Base-by-base conservation (phyloP, 2,329 filamentous ascomycete genomes). In the Ophiostoma piceae region DNA sequence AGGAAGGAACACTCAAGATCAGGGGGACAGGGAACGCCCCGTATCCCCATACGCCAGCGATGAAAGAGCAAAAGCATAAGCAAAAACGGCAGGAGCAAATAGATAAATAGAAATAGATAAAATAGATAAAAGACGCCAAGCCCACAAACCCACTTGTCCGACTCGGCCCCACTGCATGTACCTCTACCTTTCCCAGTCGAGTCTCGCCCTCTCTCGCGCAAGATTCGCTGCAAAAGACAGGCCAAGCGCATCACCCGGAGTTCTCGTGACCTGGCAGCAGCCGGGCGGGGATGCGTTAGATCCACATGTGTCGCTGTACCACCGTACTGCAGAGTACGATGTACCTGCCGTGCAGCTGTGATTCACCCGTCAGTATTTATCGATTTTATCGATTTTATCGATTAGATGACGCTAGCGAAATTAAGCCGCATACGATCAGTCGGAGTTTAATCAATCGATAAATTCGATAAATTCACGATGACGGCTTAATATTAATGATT, bases 21-120 rank as follows among this genome's bases (percentile, higher is more conserved):
- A 41, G 43, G 43, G 43, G 19, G 19, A 43, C 6, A 47, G 43
- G 16, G 43, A 7, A 19, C 43, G 11, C 43, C 43, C 43, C 43
- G 43, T 47, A 19, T 47, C 19, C 43, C 43, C 43, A 47, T 47
- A 47, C 43, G 43, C 43, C 43, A 47, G 43, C 43, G 19, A 47
- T 7, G 9, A 41, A 66, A 66, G 22, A 43, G 60, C 51, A 57
- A 62, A 47, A 43, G 51, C 43, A 39, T 35, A 64, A 47, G 39
- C 41, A 47, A 22, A 35, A 39, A 47, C 8, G n/a, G 57, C 43
- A 60, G 32, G 39, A 39, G 26, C 22, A 12, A 62, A 62, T 26
- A 57, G 3, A 41, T 26, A 47, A 43, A 32, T 47, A 57, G 37
- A 37, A 70, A 37, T 35, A 66, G 62, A 69, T 60, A 67, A 70